Evolutionary conservation across 2,329 filamentous ascomycete genomes (phyloP).

Genomic region (Exophiala sideris): DNA sequence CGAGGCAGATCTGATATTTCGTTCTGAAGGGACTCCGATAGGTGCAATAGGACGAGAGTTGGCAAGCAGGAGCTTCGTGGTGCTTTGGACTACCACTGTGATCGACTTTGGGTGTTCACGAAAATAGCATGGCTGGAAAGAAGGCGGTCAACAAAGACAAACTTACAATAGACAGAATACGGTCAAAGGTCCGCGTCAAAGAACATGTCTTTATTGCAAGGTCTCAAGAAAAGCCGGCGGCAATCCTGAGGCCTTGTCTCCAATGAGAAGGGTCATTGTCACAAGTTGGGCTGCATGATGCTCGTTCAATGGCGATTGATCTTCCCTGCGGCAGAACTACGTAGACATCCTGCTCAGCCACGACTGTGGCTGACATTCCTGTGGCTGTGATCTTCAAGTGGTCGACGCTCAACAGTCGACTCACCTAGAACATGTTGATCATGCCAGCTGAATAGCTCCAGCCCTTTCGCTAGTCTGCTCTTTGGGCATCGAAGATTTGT

Average conservation of each 20-base stretch:
- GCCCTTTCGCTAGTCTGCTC: background rate
- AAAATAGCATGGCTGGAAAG: constrained; percentile 23
- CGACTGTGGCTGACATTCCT: background rate
- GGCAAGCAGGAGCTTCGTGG: too few species aligned
- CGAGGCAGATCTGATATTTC: too few species aligned
- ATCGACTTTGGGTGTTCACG: background rate
- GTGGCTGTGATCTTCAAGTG: background rate
- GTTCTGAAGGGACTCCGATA: too few species aligned
- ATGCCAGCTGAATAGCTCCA: background rate
- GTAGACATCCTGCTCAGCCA: constrained; percentile 10
- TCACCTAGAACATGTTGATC: background rate
- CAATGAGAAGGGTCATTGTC: constrained; percentile 20
- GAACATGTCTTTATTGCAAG: constrained; percentile 7
- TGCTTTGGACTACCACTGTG: background rate
- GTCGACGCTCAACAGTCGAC: background rate
- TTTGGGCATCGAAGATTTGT: background rate
- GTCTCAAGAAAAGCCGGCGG: constrained; percentile 12
- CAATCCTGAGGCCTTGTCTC: constrained; percentile 17
- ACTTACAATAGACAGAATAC: background rate
- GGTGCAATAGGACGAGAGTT: too few species aligned
- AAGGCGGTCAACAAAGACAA: constrained; percentile 20
- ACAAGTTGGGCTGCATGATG: constrained; percentile 18
- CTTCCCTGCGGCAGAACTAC: background rate
- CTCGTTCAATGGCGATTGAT: constrained; percentile 16
- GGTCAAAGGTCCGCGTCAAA: background rate